Conservation (phyloP, 805 yeast genomes). For the Wickerhamiella azymoides region DNA sequence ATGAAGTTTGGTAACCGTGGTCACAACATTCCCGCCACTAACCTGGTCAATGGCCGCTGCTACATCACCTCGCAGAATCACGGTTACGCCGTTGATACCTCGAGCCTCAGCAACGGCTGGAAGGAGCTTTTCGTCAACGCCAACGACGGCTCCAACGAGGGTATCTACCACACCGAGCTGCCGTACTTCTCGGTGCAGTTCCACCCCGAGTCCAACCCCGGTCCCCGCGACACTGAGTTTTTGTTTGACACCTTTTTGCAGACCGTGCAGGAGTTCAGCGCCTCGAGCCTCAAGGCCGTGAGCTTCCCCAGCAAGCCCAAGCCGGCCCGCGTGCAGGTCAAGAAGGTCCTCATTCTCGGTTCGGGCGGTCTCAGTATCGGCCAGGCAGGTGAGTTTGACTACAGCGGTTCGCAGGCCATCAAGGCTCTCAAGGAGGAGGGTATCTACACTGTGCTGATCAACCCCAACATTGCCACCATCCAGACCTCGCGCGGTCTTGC, state of each 20-base stretch:
- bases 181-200: slow-evolving; percentile 97
- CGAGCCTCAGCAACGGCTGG: slow-evolving; percentile 69
- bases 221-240: slow-evolving; percentile 98
- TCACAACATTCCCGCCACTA: slow-evolving; percentile 94
- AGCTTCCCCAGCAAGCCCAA: slow-evolving; percentile 46
- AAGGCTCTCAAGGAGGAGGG: slow-evolving; percentile 97
- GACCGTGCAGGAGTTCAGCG: slow-evolving; percentile 46
- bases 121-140: slow-evolving; percentile 89
- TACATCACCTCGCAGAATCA: slow-evolving; percentile 98
- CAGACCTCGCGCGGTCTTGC: slow-evolving; percentile 97
- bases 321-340: slow-evolving; percentile 42
- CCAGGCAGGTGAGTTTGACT: slow-evolving; percentile 98
- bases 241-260: slow-evolving; percentile 85
- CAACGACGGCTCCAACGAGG: slow-evolving; percentile 96
- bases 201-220: slow-evolving; percentile 98
- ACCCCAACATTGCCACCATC: slow-evolving; percentile 96
- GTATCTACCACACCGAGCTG: slow-evolving; percentile 76
- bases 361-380: slow-evolving; percentile 98
- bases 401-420: slow-evolving; percentile 97
- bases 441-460: slow-evolving; percentile 85
- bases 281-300: slow-evolving; percentile 50
- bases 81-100: slow-evolving; percentile 90
- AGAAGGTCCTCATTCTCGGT: slow-evolving; percentile 88
- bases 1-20: slow-evolving; percentile 98
- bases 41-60: slow-evolving; percentile 81